Evolutionary conservation across 768 basidiomycete genomes (phyloP), one percentile per base, ranked within the genome.

Genomic region (Hericium rajendrae): DNA sequence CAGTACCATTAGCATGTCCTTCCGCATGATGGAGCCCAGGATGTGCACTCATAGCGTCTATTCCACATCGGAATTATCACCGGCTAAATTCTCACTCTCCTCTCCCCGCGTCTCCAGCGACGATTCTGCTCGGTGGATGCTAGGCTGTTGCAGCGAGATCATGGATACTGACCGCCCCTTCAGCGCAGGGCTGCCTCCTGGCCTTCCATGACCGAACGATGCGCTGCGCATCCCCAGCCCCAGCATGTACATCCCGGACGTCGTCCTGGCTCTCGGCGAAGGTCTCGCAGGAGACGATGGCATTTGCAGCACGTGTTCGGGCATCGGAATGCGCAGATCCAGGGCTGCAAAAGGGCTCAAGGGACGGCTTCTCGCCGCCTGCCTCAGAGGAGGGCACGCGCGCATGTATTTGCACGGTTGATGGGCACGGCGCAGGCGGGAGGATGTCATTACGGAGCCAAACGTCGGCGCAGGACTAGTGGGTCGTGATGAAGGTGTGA

Each of bases 391-490:
- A 58, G 56, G 11, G 53, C 49, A 51, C 69, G 58, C 50, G 68
- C 67, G 59, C 57, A 54, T 51, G 66, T 62, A 54, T 74, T 59
- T 51, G 49, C 49, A 32, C 24, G 0, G 15, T 26, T 32, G 83
- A 81, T 0, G 74, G 68, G 77, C 71, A 51, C 78, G 82, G n/a
- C 78, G 73, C 20, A 81, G 66, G 16, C 79, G 73, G 2, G 85
- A 85, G 11, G 77, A 79, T 1, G 85, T 86, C 77, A 89, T 85
- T 40, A 87, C 78, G 38, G 79, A 72, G 12, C 87, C 86, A 64
- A 89, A 89, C 32, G 85, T 88, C n/a, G 74, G 71, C 4, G 69
- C 66, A 43, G 76, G 76, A 61, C 70, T 80, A 39, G 71, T 69
- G 46, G 76, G 73, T 41, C 72, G 72, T 1, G 76, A 65, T 1